Percentiles rank a stretch among this genome's conserved stretches.
These are phyloP conservation scores for Penicillium soppii DNA, from an alignment of 495 filamentous ascomycete species.

Conservation along the genomic window DNA sequence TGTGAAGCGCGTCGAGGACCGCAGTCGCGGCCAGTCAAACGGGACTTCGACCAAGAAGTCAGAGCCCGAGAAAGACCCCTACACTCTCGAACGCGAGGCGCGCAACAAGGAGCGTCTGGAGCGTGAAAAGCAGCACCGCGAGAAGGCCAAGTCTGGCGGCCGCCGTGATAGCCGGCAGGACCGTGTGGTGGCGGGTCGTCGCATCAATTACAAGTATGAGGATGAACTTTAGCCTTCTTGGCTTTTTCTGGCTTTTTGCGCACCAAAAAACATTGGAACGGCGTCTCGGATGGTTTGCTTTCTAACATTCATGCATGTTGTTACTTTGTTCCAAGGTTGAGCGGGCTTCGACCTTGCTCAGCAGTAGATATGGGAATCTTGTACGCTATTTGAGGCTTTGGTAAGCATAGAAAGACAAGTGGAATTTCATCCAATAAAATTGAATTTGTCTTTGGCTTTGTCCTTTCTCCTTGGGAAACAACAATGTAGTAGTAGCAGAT, in stretches of 20 bases:
- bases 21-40: slow-evolving; percentile 12
- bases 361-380: slow-evolving; percentile 3
- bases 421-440: neutral
- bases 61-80: slow-evolving; percentile 60
- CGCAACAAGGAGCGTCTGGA: slow-evolving; percentile 72
- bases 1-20: slow-evolving; percentile 39
- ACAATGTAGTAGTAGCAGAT: no score
- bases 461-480: no score
- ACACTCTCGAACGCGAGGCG: slow-evolving; percentile 74
- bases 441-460: neutral
- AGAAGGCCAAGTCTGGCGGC: slow-evolving; percentile 44
- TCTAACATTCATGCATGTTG: neutral
- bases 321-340: neutral
- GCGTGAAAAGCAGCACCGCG: slow-evolving; percentile 75
- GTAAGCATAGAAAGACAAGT: neutral
- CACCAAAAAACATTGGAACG: neutral
- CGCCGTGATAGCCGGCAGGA: slow-evolving; percentile 55
- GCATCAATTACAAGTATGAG: slow-evolving; percentile 59
- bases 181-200: slow-evolving; percentile 47
- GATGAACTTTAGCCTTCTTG: slow-evolving; percentile 40
- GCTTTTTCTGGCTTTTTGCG: neutral
- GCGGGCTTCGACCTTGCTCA: neutral
- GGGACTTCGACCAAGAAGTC: slow-evolving; percentile 8
- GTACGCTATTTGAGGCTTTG: neutral
- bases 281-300: slow-evolving; percentile 1